Conservation (phyloP, 371 early-diverging fungal species). For the Mucor indicus region DNA sequence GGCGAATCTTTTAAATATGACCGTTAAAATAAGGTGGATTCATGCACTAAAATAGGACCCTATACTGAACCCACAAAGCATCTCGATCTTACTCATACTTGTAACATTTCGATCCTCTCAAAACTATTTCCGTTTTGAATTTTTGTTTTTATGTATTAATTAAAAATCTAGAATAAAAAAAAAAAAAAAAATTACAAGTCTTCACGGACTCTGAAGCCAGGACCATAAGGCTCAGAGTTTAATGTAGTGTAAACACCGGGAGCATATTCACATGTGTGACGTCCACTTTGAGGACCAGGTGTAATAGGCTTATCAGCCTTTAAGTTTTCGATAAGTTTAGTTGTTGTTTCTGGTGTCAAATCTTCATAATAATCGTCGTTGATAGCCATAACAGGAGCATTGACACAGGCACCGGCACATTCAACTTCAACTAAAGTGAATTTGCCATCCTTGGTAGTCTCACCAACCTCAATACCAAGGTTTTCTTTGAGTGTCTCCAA, state of each 20-base stretch:
- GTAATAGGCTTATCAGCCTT: conserved; percentile 74
- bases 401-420: conserved; percentile 99
- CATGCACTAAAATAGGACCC: too few relatives aligned
- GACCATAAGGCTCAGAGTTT: conserved; percentile 85
- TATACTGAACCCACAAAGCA: too few relatives aligned
- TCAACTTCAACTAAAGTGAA: conserved; percentile 98
- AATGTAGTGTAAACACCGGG: conserved; percentile 80
- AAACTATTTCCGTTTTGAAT: too few relatives aligned
- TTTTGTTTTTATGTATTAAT: too few relatives aligned
- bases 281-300: conserved; percentile 84
- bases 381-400: conserved; percentile 96
- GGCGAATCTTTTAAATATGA: too few relatives aligned
- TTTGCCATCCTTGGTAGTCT: conserved; percentile 91
- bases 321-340: conserved; percentile 83
- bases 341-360: conserved; percentile 89
- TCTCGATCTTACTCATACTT: too few relatives aligned
- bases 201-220: conserved; percentile 86
- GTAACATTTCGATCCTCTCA: too few relatives aligned
- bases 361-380: conserved; percentile 99
- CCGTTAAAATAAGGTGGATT: too few relatives aligned
- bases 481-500: conserved; percentile 83
- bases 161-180: too few relatives aligned
- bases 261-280: conserved; percentile 85
- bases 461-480: conserved; percentile 89
- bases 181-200: conserved; percentile 86